phyloP scores from a whole-genome alignment of 192 early-diverging fungal species.

The Coemansia sp. region DNA sequence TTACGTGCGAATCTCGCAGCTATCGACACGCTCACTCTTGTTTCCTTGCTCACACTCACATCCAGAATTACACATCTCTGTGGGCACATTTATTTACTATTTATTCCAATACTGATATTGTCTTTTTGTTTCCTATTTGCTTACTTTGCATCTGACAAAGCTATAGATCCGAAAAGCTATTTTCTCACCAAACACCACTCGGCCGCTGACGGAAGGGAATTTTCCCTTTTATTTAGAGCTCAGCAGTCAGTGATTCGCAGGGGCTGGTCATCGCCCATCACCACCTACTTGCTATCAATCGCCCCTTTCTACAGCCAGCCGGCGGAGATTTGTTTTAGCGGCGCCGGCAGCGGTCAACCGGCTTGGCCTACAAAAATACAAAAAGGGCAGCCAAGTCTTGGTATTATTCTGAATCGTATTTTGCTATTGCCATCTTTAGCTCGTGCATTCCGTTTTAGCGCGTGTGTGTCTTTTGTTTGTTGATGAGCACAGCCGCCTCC shows the following conservation, averaged over 20 bases:
- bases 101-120: neutral
- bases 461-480: slow-evolving; percentile 7
- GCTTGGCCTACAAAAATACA: neutral
- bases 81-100: neutral
- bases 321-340: slow-evolving; percentile 1
- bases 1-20: neutral
- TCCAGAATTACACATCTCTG: neutral
- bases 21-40: neutral
- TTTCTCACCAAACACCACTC: neutral
- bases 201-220: neutral
- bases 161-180: neutral
- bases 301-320: neutral
- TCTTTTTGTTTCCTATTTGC: neutral
- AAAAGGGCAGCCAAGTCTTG: neutral
- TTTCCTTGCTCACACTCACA: neutral
- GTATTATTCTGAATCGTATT: neutral
- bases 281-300: slow-evolving; percentile 1
- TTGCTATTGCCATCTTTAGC: neutral
- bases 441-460: neutral
- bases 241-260: neutral
- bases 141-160: neutral
- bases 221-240: neutral
- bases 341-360: neutral
- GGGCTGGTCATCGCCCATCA: slow-evolving; percentile 6
- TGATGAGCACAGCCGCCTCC: slow-evolving; percentile 47